phyloP scores from a whole-genome alignment of 768 basidiomycete genomes.

The Collybia nuda region DNA sequence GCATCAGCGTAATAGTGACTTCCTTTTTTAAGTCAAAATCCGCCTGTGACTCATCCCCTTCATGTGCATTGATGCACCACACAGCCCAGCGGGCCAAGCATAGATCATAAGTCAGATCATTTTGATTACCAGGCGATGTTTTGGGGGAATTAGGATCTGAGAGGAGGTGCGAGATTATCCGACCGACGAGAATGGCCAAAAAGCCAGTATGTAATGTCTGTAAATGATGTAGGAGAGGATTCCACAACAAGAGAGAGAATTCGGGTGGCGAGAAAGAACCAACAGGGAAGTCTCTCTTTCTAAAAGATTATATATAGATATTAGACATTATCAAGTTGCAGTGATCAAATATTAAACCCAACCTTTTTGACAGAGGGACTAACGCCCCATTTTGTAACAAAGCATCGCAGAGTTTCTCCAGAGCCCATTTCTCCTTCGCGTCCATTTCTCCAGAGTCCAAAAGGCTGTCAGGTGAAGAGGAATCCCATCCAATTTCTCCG shows the following conservation, averaged over 20 bases:
- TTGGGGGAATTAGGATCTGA: conserved; percentile 7
- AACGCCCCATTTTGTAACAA: conserved; percentile 72
- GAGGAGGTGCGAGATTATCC: conserved; percentile 39
- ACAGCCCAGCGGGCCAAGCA: conserved; percentile 71
- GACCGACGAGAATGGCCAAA: conserved; percentile 43
- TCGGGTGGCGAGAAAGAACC: conserved; percentile 49
- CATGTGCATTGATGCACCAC: conserved; percentile 54
- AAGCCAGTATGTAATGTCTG: conserved; percentile 57
- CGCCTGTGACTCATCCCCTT: conserved; percentile 21
- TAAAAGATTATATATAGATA: conserved; percentile 33
- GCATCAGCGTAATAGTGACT: conserved; percentile 43
- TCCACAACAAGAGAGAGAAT: conserved; percentile 62
- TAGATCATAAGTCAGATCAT: conserved; percentile 47
- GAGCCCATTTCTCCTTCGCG: conserved; percentile 60
- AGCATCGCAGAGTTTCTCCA: conserved; percentile 65
- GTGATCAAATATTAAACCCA: conserved; percentile 14
- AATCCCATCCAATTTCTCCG: conserved; percentile 52
- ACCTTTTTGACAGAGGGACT: conserved; percentile 88
- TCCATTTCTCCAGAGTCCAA: conserved; percentile 38
- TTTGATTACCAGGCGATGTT: conserved; percentile 14
- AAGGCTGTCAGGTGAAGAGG: conserved; percentile 20
- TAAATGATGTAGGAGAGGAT: conserved; percentile 59
- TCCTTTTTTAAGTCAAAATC: conserved; percentile 46
- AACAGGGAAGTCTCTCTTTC: conserved; percentile 51
- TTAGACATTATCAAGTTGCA: conserved; percentile 25